Percentiles rank a stretch among this genome's conserved stretches.
Evolutionary conservation across 1,284 basidiomycete species (phyloP).

Genomic region (Gomphus bonarii): DNA sequence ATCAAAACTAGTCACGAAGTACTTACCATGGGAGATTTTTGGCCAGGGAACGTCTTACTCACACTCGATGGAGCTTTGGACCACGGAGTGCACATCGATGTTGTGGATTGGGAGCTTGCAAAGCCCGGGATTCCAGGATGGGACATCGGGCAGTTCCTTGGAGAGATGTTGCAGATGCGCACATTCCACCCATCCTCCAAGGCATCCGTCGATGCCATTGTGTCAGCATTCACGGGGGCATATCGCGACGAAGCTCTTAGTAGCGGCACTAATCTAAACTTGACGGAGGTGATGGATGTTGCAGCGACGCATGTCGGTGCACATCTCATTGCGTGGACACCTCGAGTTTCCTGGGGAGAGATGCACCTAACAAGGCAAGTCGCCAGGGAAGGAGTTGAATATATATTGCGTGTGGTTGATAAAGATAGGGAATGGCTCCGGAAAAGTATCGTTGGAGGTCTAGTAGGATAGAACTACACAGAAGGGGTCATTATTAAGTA

Average conservation of each 20-base stretch:
- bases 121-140: conserved; percentile 40
- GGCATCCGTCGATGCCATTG: conserved; percentile 20
- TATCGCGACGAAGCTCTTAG: conserved; percentile 23
- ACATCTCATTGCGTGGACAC: conserved; percentile 37
- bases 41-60: conserved; percentile 53
- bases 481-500: too few species aligned
- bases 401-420: conserved; percentile 29
- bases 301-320: conserved; percentile 36
- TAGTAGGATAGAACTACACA: neutral
- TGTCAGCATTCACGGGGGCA: conserved; percentile 31
- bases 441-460: neutral
- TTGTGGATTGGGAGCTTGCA: conserved; percentile 52
- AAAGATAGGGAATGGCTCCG: conserved; percentile 21
- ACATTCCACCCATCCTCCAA: conserved; percentile 31
- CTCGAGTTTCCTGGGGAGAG: conserved; percentile 33
- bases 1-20: conserved; percentile 19
- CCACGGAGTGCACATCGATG: conserved; percentile 28
- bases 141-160: conserved; percentile 50
- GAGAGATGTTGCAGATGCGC: conserved; percentile 40
- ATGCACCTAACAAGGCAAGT: conserved; percentile 34
- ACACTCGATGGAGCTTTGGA: conserved; percentile 12
- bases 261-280: conserved; percentile 14
- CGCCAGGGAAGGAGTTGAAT: conserved; percentile 35
- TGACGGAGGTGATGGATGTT: conserved; percentile 18
- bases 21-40: conserved; percentile 50